phyloP scores from a whole-genome alignment of 1,284 basidiomycete genomes.

The Heterobasidion occidentale region DNA sequence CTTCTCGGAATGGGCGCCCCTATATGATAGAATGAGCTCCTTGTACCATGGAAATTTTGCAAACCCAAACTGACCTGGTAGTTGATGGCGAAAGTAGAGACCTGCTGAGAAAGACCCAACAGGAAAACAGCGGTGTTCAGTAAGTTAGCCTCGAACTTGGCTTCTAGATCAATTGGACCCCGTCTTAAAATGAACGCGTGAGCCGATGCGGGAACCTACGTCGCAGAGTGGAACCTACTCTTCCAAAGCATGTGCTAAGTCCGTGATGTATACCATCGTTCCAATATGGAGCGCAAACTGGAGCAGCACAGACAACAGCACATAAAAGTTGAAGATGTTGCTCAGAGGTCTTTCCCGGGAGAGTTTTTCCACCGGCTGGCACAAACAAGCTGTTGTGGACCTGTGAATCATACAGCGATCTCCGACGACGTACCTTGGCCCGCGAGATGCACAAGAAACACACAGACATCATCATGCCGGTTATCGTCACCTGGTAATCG shows the following conservation, averaged over 20 bases:
- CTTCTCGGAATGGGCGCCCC: constrained; percentile 94
- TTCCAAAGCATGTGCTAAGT: constrained; percentile 70
- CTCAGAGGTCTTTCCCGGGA: constrained; percentile 86
- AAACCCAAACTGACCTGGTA: constrained; percentile 56
- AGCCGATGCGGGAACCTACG: not conserved
- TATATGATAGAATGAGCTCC: constrained; percentile 18
- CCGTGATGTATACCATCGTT: constrained; percentile 86
- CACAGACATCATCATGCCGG: constrained; percentile 93
- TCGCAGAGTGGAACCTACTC: constrained; percentile 43
- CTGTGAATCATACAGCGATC: not conserved
- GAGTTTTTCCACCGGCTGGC: constrained; percentile 83
- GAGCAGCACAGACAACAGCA: constrained; percentile 80
- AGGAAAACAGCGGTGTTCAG: constrained; percentile 95
- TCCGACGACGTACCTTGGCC: constrained; percentile 64
- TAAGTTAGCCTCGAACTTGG: constrained; percentile 89
- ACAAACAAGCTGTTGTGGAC: constrained; percentile 2
- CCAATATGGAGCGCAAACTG: constrained; percentile 91
- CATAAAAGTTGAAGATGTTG: constrained; percentile 95
- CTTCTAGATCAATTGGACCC: constrained; percentile 83
- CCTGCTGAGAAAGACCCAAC: constrained; percentile 88
- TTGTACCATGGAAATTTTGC: not conserved
- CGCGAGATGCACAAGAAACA: constrained; percentile 96
- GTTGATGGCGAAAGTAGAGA: constrained; percentile 95
- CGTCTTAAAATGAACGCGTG: constrained; percentile 33
- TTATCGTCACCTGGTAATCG: constrained; percentile 91